Conservation (phyloP, 371 early-diverging fungal genomes). For the Apophysomyces trapeziformis region DNA sequence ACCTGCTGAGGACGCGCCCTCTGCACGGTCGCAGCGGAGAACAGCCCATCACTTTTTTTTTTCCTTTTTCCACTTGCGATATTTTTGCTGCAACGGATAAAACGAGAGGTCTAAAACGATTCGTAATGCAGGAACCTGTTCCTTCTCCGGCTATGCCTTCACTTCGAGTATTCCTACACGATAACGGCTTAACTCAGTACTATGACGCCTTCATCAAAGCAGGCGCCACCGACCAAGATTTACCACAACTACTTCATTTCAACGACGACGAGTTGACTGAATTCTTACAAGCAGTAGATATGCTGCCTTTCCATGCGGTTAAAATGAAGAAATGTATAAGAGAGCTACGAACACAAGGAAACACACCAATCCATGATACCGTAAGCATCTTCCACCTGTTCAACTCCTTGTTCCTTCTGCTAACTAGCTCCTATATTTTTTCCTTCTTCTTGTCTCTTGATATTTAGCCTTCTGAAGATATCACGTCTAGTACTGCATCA, state of each 20-base stretch:
- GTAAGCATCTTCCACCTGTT: not conserved
- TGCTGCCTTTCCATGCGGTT: conserved; percentile 59
- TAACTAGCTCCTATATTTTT: not conserved
- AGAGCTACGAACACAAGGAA: conserved; percentile 24
- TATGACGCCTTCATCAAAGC: conserved; percentile 48
- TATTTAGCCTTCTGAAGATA: conserved; percentile 6
- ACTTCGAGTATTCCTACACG: conserved; percentile 38
- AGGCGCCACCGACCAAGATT: conserved; percentile 56
- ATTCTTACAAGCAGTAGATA: conserved; percentile 44
- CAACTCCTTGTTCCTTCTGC: not conserved
- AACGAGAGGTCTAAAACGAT: conserved; percentile 9
- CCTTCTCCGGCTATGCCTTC: conserved; percentile 18
- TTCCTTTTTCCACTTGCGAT: conserved; percentile 3
- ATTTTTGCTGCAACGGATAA: conserved; percentile 14
- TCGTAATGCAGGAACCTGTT: conserved; percentile 5
- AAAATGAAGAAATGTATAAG: conserved; percentile 50
- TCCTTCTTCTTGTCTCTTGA: not conserved
- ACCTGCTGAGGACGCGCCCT: conserved; percentile 5
- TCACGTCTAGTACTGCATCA: not conserved
- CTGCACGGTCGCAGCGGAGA: not conserved
- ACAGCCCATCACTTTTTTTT: not conserved
- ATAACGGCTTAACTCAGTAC: conserved; percentile 50
- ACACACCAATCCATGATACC: conserved; percentile 6
- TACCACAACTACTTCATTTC: conserved; percentile 50
- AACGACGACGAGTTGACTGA: conserved; percentile 55